Evolutionary conservation across 2,329 filamentous ascomycete genomes (phyloP).

Genomic region (Colletotrichum spinosum): DNA sequence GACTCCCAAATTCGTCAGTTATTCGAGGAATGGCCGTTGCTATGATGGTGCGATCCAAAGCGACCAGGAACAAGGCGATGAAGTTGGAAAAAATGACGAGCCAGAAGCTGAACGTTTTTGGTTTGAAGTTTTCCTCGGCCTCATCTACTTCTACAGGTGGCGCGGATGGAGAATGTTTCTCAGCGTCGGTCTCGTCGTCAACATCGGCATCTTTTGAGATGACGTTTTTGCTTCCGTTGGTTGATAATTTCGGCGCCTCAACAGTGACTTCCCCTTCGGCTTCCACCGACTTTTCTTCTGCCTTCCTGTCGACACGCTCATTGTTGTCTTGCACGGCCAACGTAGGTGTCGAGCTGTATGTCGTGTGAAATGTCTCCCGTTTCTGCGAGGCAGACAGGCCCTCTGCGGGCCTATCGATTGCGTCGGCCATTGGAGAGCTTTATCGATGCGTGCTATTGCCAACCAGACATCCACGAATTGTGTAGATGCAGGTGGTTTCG

Average conservation of each 20-base stretch:
- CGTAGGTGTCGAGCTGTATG: constrained; percentile 33
- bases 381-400: constrained; percentile 8
- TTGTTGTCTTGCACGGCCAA: constrained; percentile 29
- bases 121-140: constrained; percentile 58
- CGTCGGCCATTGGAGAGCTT: constrained; percentile 15
- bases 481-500: too few relatives aligned
- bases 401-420: constrained; percentile 12
- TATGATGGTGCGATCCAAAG: constrained; percentile 68
- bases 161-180: not conserved
- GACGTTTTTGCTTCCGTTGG: constrained; percentile 16
- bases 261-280: constrained; percentile 2
- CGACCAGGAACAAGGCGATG: constrained; percentile 67
- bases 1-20: constrained; percentile 67
- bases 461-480: too few relatives aligned
- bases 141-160: constrained; percentile 24
- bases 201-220: constrained; percentile 26
- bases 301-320: constrained; percentile 16
- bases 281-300: not conserved
- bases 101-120: constrained; percentile 67
- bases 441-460: not conserved
- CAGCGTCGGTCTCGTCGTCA: constrained; percentile 28
- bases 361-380: constrained; percentile 5
- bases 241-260: constrained; percentile 19
- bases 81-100: constrained; percentile 65
- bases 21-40: constrained; percentile 66